A percentile compares a stretch with the other conserved stretches of the same genome.
Conservation (phyloP, 352 stramenopile species). For the Phytophthora palmivora region DNA sequence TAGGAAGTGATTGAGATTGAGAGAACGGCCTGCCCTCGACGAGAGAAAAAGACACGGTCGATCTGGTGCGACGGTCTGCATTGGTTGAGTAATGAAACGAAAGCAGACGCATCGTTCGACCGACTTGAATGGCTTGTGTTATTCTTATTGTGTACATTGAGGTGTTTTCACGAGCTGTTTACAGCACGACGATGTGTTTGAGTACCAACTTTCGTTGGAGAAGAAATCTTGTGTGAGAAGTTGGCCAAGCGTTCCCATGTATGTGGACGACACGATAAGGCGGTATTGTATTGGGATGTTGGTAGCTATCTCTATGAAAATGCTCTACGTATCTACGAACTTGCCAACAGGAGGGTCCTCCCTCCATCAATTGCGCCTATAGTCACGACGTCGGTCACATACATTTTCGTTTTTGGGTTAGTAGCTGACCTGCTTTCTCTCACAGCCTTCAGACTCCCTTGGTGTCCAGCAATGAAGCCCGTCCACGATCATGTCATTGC, state of each 20-base stretch:
- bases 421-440: slow-evolving; percentile 25
- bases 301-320: slow-evolving; percentile 17
- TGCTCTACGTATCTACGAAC: slow-evolving; percentile 34
- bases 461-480: slow-evolving; percentile 23
- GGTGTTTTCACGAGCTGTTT: not conserved
- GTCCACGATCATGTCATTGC: slow-evolving; percentile 28
- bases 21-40: slow-evolving; percentile 38
- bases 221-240: slow-evolving; percentile 1
- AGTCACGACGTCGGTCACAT: slow-evolving; percentile 26
- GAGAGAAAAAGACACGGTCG: slow-evolving; percentile 43
- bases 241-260: not conserved
- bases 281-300: slow-evolving; percentile 41
- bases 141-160: not conserved
- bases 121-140: slow-evolving; percentile 5
- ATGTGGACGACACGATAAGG: slow-evolving; percentile 10
- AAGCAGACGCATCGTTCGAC: slow-evolving; percentile 42
- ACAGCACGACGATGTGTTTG: not conserved
- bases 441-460: slow-evolving; percentile 13
- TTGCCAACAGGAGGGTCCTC: slow-evolving; percentile 29
- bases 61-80: not conserved
- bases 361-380: slow-evolving; percentile 37
- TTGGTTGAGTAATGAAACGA: slow-evolving; percentile 48
- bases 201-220: too few relatives aligned
- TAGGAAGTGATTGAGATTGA: slow-evolving; percentile 38
- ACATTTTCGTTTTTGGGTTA: slow-evolving; percentile 42